Evolutionary conservation across 2,329 filamentous ascomycete genomes (phyloP), one percentile per base, ranked within the genome.

Genomic region (Penicillium rolfsii): DNA sequence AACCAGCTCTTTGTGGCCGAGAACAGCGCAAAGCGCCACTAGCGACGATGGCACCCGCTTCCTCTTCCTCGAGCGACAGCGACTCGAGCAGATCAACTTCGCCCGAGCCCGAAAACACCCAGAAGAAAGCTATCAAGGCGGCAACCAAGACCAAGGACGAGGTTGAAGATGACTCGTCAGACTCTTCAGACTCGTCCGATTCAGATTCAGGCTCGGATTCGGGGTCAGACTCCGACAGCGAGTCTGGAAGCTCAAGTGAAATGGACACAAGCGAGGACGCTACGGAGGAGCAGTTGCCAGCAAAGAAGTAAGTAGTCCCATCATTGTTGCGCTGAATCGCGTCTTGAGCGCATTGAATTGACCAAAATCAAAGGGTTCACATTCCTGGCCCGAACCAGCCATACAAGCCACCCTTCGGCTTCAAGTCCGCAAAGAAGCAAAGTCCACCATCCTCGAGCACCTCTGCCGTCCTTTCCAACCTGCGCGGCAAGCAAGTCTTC

Each of bases 401-500:
- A 12, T 82, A 77, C 73, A 76, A 76, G 64, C 71, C 79, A 4
- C 80, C 79, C 1, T 63, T 67, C n/a, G 80, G 79, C 30, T 81
- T 81, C 70, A 77, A 77, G 56, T 57, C 73, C 40, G 64, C 73
- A 50, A 74, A 75, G 59, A 73, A 73, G 57, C 70, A 73, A 45
- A 57, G 69, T 19, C 65, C 72, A 5, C 70, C 73, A 30, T 74
- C 73, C 49, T 74, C 75, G 3, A 68, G 62, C 49, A 66, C 72
- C 46, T 69, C 73, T 49, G 74, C 76, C 26, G 57, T 74, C 26
- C 71, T 79, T 43, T 75, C 77, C 40, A 70, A 79, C 53, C 70
- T 80, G 53, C 67, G 67, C 53, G 77, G 76, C 55, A 83, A 82
- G 66, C 77, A 82, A 68, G 66, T 83, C 52, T 80, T 80, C 72